Base-by-base conservation (phyloP, 495 filamentous ascomycete genomes). In the Aspergillus leporis region DNA sequence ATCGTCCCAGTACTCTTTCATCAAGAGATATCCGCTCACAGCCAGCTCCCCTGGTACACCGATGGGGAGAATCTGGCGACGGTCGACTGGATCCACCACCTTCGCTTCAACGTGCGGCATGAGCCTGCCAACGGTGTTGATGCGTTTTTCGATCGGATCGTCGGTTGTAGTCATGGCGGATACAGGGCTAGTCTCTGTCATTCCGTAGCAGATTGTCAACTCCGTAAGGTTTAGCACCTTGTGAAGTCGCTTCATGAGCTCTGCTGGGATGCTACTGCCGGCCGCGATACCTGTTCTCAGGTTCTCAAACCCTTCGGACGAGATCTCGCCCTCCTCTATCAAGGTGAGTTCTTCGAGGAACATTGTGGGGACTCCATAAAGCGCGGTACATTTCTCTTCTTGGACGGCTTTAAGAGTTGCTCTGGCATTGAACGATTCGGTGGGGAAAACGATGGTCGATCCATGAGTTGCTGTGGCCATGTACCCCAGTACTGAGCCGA, bases 171-270 rank as follows among this genome's bases (percentile, higher is more conserved):
- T 98, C 93, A 97, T 97, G 47, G 84, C 85, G 41, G 85, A 89
- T 0, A 96, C 92, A n/a, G 94, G 94, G 49, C 84, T 87, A 0
- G 94, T 98, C 73, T 98, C 94, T 14, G 94, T 98, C 94, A 98
- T 98, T 38, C 92, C 94, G 71, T 98, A 98, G 78, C 94, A 97
- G 64, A 97, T 97, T 0, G 93, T 96, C 55, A 97, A 68, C 30
- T 96, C 90, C 0, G 83, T 86, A 30, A 98, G 75, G 49, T 95
- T 95, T 5, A 97, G 76, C n/a, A 69, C 78, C 36, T 76, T 76
- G 64, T 93, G 90, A 16, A 98, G 69, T 58, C 84, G 87, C 16
- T 85, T 83, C 94, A 98, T 96, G 23, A 98, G 70, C 55, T 90
- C 85, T 4, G 87, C 81, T 0, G 93, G 94, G 19, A 98, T 87